Evolutionary conservation across 2,329 filamentous ascomycete genomes (phyloP).

Genomic region (Sphaerulina populicola): DNA sequence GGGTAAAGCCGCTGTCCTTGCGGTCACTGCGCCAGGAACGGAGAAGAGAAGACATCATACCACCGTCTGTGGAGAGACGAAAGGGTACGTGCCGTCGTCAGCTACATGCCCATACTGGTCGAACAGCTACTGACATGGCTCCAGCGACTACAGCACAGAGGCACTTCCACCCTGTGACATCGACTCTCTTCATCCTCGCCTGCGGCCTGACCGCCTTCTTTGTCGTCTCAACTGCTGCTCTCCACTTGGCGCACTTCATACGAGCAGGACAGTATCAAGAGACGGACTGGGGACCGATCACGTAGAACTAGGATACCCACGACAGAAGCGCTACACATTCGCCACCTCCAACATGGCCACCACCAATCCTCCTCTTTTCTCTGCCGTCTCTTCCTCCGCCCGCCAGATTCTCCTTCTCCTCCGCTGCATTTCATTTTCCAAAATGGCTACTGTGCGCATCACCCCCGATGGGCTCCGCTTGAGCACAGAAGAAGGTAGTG

Average conservation of each 20-base stretch:
- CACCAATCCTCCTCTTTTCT: constrained; percentile 50
- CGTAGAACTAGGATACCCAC: constrained; percentile 6
- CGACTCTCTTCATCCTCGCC: constrained; percentile 23
- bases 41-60: neutral
- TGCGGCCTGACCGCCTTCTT: constrained; percentile 21
- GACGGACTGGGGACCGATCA: too few species aligned
- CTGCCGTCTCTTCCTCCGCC: constrained; percentile 68
- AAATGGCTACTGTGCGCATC: constrained; percentile 63
- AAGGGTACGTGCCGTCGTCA: neutral
- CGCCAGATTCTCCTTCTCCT: constrained; percentile 62
- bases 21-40: neutral
- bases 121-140: constrained; percentile 1
- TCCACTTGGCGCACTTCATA: constrained; percentile 12
- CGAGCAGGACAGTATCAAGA: neutral
- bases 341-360: constrained; percentile 34
- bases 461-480: constrained; percentile 79
- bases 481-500: constrained; percentile 75
- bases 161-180: constrained; percentile 21
- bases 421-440: constrained; percentile 53
- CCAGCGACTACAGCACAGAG: constrained; percentile 9
- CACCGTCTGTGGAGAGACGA: neutral
- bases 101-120: neutral
- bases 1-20: constrained; percentile 2
- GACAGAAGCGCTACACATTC: neutral
- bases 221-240: constrained; percentile 13